Conservation (phyloP, 1,284 basidiomycete genomes). For the Irpex sp. region DNA sequence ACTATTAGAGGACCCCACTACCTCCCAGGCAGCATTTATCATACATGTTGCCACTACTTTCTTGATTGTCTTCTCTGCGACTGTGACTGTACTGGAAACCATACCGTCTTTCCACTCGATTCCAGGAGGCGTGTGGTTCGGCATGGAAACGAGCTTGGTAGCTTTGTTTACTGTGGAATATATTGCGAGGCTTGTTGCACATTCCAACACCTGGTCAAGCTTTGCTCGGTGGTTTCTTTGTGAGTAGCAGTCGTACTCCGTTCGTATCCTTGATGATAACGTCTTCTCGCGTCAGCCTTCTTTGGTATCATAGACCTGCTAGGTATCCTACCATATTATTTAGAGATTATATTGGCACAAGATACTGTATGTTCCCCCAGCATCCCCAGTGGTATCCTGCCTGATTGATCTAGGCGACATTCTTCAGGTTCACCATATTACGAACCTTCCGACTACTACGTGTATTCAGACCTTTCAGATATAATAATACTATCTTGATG, state of each 20-base stretch:
- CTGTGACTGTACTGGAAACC: constrained; percentile 83
- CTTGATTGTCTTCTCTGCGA: constrained; percentile 66
- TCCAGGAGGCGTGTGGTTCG: constrained; percentile 75
- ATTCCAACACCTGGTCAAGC: constrained; percentile 60
- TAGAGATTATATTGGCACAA: constrained; percentile 78
- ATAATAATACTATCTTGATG: constrained; percentile 79
- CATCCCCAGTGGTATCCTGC: background rate
- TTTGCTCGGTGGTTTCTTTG: constrained; percentile 65
- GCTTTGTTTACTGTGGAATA: constrained; percentile 84
- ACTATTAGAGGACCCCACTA: constrained; percentile 66
- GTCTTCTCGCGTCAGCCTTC: constrained; percentile 52
- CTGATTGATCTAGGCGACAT: constrained; percentile 50
- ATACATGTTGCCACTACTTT: constrained; percentile 60
- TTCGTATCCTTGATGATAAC: constrained; percentile 1
- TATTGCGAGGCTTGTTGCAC: constrained; percentile 57
- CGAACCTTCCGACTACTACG: constrained; percentile 80
- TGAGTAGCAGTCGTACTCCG: constrained; percentile 34
- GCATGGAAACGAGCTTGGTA: constrained; percentile 74
- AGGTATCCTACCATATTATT: constrained; percentile 83
- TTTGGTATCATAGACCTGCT: constrained; percentile 83
- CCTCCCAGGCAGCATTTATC: constrained; percentile 62
- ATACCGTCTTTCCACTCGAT: constrained; percentile 78
- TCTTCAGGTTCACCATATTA: constrained; percentile 87
- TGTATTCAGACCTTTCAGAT: constrained; percentile 85
- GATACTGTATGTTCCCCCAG: constrained; percentile 65